These are phyloP conservation scores for Taxillus chinensis DNA, from an alignment of 164 flowering plant genomes.

Conservation along the genomic window DNA sequence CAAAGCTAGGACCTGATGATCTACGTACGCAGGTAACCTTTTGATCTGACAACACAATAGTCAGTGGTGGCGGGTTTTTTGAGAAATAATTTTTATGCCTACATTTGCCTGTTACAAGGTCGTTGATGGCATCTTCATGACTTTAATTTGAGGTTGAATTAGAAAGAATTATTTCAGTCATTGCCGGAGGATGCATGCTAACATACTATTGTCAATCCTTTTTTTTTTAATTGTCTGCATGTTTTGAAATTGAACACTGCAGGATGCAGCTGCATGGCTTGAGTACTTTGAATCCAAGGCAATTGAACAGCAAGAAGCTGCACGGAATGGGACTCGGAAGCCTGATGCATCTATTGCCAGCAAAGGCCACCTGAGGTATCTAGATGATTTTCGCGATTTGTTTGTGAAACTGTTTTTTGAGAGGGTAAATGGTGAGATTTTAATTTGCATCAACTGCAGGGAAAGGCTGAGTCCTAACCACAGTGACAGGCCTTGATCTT, in stretches of 20 bases:
- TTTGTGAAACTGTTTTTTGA: too few species aligned
- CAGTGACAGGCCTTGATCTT: too few species aligned
- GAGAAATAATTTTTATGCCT: not conserved
- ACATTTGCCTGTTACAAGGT: not conserved
- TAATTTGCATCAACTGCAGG: too few species aligned
- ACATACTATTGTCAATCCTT: too few species aligned
- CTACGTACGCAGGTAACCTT: slow-evolving; percentile 60
- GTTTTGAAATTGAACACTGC: slow-evolving; percentile 11
- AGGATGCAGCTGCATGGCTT: slow-evolving; percentile 99
- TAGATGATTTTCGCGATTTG: not conserved
- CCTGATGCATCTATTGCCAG: slow-evolving; percentile 99
- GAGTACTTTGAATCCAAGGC: slow-evolving; percentile 99
- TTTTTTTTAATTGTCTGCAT: too few species aligned
- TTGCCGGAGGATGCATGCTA: too few species aligned
- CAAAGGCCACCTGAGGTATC: slow-evolving; percentile 94
- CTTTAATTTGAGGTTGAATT: not conserved
- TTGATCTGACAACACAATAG: not conserved
- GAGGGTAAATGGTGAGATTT: too few species aligned
- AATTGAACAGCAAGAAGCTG: slow-evolving; percentile 99
- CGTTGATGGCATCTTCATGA: not conserved
- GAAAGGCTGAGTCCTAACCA: too few species aligned
- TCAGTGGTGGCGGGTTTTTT: not conserved
- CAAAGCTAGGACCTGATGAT: slow-evolving; percentile 86
- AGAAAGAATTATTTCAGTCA: too few species aligned
- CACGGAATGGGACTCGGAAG: slow-evolving; percentile 86